Evolutionary conservation across 2,329 filamentous ascomycete species (phyloP), one percentile per base, ranked within the genome.

Genomic region (Cucurbitaria berberidis): DNA sequence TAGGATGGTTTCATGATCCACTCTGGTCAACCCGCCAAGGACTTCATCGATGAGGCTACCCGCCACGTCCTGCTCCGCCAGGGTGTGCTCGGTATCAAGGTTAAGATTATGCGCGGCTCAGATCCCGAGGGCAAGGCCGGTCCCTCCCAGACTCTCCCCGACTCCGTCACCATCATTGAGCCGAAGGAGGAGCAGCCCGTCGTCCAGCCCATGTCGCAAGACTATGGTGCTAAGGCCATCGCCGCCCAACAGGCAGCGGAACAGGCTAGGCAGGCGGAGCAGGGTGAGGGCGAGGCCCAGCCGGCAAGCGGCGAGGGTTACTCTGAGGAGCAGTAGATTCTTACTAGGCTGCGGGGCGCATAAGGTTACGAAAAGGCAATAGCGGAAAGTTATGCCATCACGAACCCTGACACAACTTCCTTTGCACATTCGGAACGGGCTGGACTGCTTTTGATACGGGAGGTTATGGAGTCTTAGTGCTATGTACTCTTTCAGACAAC

Each of bases 41-140:
- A 99, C 84, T 99, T 99, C 86, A 99, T 99, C 81, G 95, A 99
- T 86, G 86, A 84, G 76, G 96, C 96, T 73, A 98, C 95, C 77
- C 95, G 95, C 75, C 95, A 99, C 91, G 95, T 99, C 75, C 92
- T 99, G 70, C 93, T 99, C 81, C 91, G 96, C 84, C 95, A 99
- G 86, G 95, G 95, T 90, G 95, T 99, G 69, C 86, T 99, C 69
- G 95, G 95, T 84, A 99, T 99, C 86, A 99, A 99, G 89, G 95
- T 99, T 82, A 99, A 99, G 93, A 99, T 99, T 85, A 99, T 99
- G 95, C 93, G 96, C 80, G 95, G 95, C 78, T 95, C 91, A 73
- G 95, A 99, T 85, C 95, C 95, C 80, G 92, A 98, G 84, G 95
- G 95, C 88, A 99, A 99, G 89, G 88, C 91, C 75, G 92, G 95